These are phyloP conservation scores for Rutstroemia sp. DNA, from an alignment of 2,329 filamentous ascomycete genomes.

Conservation along the genomic window DNA sequence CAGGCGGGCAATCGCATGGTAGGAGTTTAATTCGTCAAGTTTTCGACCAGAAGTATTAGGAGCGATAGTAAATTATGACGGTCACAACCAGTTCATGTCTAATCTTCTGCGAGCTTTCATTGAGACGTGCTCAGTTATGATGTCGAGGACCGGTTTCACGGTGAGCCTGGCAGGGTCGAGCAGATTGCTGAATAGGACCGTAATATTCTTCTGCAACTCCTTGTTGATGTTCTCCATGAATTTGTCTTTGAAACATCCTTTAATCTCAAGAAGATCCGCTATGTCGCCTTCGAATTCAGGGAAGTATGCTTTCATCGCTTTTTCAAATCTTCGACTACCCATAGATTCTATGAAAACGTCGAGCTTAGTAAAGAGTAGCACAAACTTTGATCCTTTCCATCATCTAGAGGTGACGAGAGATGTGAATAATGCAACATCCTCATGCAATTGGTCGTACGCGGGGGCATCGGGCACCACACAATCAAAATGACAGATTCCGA, in stretches of 20 bases:
- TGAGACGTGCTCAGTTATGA: background rate
- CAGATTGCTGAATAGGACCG: background rate
- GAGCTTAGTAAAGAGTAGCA: constrained; percentile 1
- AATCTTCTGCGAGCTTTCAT: no score
- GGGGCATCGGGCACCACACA: background rate
- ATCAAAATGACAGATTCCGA: background rate
- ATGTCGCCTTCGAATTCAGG: no score
- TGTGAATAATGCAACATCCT: background rate
- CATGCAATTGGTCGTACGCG: background rate
- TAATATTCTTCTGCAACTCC: background rate
- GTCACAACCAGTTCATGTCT: no score
- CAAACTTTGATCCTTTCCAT: background rate
- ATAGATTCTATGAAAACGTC: constrained; percentile 7
- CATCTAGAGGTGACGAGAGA: background rate
- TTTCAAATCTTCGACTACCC: background rate
- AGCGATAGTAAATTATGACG: no score
- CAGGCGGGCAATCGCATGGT: rapidly evolving
- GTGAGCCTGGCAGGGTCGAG: background rate
- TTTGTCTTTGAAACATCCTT: no score
- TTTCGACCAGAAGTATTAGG: no score
- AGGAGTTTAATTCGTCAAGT: no score
- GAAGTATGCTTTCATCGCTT: background rate
- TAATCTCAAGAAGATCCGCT: background rate
- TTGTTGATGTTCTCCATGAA: background rate
- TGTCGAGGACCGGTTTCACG: background rate